Evolutionary conservation across 75 land plant genomes (phyloP).

Genomic region (Larix kaempferi): DNA sequence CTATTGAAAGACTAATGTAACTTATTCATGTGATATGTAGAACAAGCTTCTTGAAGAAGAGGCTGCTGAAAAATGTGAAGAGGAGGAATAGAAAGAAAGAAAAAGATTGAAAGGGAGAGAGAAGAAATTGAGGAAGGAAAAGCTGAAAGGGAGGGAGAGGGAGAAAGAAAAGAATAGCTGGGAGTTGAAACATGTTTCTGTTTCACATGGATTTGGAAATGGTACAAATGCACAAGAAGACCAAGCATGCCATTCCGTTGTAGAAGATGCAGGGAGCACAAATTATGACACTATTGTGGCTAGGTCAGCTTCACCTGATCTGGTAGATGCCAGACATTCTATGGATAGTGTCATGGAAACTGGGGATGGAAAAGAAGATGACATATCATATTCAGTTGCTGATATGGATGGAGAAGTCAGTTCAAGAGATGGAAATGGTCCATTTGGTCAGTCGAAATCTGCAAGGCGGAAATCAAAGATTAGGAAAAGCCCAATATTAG

Average conservation of each 20-base stretch:
- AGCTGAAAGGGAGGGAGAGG: constrained; percentile 73
- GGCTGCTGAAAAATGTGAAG: constrained; percentile 93
- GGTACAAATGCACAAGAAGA: constrained; percentile 20
- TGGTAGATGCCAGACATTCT: not conserved
- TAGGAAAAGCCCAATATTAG: constrained; percentile 39
- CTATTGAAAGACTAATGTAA: constrained; percentile 2
- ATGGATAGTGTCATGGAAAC: not conserved
- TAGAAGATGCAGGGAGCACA: constrained; percentile 19
- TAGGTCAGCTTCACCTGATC: not conserved
- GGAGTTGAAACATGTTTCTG: constrained; percentile 25
- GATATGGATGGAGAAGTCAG: constrained; percentile 37
- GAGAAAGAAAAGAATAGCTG: constrained; percentile 48
- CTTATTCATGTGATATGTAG: constrained; percentile 33
- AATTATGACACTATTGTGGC: constrained; percentile 6
- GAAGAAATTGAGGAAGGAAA: constrained; percentile 92
- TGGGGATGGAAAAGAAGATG: constrained; percentile 13
- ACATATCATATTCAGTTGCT: constrained; percentile 16
- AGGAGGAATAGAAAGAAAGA: constrained; percentile 92
- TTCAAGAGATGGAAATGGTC: constrained; percentile 42
- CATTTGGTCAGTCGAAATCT: constrained; percentile 67
- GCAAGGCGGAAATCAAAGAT: constrained; percentile 50
- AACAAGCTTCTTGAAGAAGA: constrained; percentile 98
- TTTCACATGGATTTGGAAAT: constrained; percentile 16
- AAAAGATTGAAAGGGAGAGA: constrained; percentile 86
- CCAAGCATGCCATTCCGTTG: constrained; percentile 19